Percentiles rank a stretch among this genome's conserved stretches.
These are phyloP conservation scores for Cystofilobasidium ferigula DNA, from an alignment of 768 basidiomycete species.

Conservation along the genomic window DNA sequence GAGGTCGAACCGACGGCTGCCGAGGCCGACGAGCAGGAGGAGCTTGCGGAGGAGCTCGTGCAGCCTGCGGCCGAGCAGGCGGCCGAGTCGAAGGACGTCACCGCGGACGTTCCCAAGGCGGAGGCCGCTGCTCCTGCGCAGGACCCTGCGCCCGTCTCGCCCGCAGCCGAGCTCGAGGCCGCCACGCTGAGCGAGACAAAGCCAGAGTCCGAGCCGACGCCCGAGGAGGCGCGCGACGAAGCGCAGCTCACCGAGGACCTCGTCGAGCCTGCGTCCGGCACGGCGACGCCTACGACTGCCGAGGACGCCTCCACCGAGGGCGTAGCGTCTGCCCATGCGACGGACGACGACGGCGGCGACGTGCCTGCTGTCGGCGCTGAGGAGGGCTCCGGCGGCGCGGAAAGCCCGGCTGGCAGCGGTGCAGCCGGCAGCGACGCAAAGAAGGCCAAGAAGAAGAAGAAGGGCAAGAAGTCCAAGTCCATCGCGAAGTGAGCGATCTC, in stretches of 20 bases:
- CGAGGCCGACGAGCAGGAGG: neutral
- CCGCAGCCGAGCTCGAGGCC: neutral
- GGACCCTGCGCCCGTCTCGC: too few relatives aligned
- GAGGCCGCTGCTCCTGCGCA: too few relatives aligned
- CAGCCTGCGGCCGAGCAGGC: neutral
- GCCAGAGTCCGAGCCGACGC: neutral
- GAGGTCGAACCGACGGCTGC: neutral
- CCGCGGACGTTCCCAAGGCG: too few relatives aligned
- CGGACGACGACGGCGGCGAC: neutral
- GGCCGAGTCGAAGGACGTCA: neutral
- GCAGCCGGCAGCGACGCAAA: neutral
- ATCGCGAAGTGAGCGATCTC: slow-evolving; percentile 6
- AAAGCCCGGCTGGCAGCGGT: neutral
- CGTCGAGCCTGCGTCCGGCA: neutral
- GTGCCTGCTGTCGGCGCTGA: too few relatives aligned
- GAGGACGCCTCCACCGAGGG: neutral
- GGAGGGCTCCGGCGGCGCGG: neutral
- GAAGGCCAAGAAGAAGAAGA: neutral
- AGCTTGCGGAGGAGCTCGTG: neutral
- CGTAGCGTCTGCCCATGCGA: neutral
- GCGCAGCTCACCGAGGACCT: neutral
- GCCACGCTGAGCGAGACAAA: neutral
- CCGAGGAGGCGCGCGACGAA: neutral
- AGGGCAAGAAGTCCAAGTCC: neutral
- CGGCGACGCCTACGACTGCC: neutral